Evolutionary conservation across 169 alveolate genomes (phyloP).

Genomic region (Haemoproteus tartakovskyi): DNA sequence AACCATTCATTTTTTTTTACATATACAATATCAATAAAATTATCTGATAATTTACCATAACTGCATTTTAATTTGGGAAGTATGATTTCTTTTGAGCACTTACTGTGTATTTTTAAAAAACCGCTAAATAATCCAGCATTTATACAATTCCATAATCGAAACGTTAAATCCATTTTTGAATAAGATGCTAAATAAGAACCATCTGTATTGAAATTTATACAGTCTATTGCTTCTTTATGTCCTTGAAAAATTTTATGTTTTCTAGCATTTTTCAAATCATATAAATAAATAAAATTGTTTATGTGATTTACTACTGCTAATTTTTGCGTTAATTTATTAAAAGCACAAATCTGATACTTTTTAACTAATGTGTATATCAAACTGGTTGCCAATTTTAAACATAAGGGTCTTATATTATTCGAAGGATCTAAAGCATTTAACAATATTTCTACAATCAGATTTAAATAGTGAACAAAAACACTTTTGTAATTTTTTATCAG

Average conservation of each 20-base stretch:
- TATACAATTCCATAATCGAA: conserved; percentile 59
- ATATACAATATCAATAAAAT: conserved; percentile 28
- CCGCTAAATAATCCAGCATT: conserved; percentile 63
- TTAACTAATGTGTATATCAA: conserved; percentile 48
- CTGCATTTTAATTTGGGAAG: conserved; percentile 33
- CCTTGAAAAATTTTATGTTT: conserved; percentile 63
- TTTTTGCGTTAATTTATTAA: conserved; percentile 59
- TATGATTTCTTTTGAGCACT: conserved; percentile 33
- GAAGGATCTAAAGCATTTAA: conserved; percentile 58
- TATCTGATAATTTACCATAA: conserved; percentile 19
- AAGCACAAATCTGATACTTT: conserved; percentile 29
- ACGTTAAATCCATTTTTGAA: conserved; percentile 52
- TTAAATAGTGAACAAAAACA: conserved; percentile 23
- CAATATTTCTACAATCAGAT: conserved; percentile 38
- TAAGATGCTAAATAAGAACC: conserved; percentile 56
- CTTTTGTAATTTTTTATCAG: conserved; percentile 57
- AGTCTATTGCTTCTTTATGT: conserved; percentile 37
- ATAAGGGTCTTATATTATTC: conserved; percentile 38
- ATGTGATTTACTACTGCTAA: conserved; percentile 60
- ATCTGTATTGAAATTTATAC: conserved; percentile 27
- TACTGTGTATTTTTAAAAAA: conserved; percentile 39
- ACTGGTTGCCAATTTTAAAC: conserved; percentile 54
- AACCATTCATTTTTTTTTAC: conserved; percentile 59
- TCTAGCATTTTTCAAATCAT: conserved; percentile 61
- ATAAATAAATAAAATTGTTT: conserved; percentile 46